phyloP scores from a whole-genome alignment of 257 asterid species.

The Sherardia arvensis region DNA sequence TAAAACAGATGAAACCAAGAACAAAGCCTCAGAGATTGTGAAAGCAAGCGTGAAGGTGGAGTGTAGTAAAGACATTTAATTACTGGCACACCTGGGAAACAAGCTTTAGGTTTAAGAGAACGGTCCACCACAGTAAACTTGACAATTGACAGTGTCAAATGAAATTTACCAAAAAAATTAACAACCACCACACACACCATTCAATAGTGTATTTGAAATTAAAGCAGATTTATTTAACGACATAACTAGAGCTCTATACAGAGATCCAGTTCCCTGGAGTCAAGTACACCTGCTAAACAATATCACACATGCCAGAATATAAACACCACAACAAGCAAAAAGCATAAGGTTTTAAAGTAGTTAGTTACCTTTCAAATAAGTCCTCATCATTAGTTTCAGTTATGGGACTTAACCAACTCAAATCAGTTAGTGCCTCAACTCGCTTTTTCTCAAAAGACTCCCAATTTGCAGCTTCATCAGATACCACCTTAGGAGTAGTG shows the following conservation, averaged over 20 bases:
- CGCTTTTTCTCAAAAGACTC: conserved; percentile 39
- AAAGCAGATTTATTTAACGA: background rate
- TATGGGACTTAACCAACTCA: conserved; percentile 56
- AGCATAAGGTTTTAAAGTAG: conserved; percentile 7
- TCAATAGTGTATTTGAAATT: background rate
- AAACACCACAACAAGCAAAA: background rate
- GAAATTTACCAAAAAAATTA: background rate
- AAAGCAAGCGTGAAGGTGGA: background rate
- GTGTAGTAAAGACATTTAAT: background rate
- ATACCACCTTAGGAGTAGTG: conserved; percentile 38
- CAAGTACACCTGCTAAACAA: background rate
- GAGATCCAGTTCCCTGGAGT: background rate
- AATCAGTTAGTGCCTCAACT: conserved; percentile 45
- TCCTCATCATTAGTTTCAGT: conserved; percentile 71
- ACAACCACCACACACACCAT: background rate
- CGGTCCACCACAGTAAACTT: background rate
- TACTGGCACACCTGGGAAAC: background rate
- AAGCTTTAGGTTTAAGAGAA: background rate
- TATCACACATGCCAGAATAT: background rate
- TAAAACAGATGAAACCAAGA: background rate
- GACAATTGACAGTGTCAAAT: too few relatives aligned
- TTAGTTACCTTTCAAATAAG: conserved; percentile 61
- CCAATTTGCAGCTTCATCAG: conserved; percentile 38
- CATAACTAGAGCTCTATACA: background rate
- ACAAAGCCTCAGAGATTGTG: background rate